Conservation (phyloP, 106 monocot genomes). For the Cymbidium sinense region DNA sequence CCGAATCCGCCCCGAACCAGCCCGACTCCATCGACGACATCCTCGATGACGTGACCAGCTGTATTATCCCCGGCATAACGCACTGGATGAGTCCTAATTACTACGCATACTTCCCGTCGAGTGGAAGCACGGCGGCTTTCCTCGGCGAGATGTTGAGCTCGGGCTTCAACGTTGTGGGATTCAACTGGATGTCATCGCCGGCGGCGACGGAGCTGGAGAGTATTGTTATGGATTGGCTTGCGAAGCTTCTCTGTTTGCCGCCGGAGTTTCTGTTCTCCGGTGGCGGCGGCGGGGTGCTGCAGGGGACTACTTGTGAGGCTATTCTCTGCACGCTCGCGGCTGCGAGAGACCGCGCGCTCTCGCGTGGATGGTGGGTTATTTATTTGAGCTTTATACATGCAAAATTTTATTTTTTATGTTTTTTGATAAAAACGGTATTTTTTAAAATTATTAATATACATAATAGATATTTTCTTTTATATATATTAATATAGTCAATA, state of each 20-base stretch:
- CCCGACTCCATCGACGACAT: constrained; percentile 10
- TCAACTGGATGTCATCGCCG: too few relatives aligned
- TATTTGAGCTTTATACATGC: too few relatives aligned
- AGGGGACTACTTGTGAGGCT: constrained; percentile 28
- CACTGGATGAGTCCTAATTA: constrained; percentile 23
- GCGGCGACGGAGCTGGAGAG: constrained; percentile 18
- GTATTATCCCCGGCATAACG: constrained; percentile 15
- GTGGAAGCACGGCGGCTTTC: constrained; percentile 20
- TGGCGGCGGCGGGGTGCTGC: constrained; percentile 17
- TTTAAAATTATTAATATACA: too few relatives aligned
- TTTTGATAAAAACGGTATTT: too few relatives aligned
- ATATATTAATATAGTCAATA: too few relatives aligned
- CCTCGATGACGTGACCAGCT: neutral
- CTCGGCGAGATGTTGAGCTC: constrained; percentile 23
- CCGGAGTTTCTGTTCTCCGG: constrained; percentile 16
- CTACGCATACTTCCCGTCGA: constrained; percentile 19
- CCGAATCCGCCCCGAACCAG: constrained; percentile 12
- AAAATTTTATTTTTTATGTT: too few relatives aligned
- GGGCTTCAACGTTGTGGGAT: too few relatives aligned
- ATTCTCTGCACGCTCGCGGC: constrained; percentile 2
- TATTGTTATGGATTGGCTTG: constrained; percentile 18
- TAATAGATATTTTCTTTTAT: too few relatives aligned
- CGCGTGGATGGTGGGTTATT: too few relatives aligned
- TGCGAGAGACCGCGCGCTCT: too few relatives aligned
- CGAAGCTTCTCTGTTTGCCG: constrained; percentile 12